phyloP scores from a whole-genome alignment of 164 flowering plant genomes.

The Euptelea pleiosperma region DNA sequence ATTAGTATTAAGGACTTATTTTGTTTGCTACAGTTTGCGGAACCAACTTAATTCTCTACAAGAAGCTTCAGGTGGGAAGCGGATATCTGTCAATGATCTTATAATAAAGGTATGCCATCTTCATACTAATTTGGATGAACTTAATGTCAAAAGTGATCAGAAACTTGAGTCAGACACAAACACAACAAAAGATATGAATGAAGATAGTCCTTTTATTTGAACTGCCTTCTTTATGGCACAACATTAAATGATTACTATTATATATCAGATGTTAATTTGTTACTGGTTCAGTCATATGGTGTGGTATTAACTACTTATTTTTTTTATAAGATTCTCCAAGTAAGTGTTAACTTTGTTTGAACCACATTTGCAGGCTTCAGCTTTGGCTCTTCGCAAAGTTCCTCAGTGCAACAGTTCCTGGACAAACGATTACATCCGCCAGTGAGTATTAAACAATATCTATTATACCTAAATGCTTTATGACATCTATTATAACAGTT shows the following conservation, averaged over 20 bases:
- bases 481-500: not conserved
- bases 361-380: slow-evolving; percentile 67
- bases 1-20: not conserved
- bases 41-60: slow-evolving; percentile 74
- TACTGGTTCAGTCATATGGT: too few species aligned
- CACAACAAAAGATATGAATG: too few species aligned
- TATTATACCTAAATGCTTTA: not conserved
- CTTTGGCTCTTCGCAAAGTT: slow-evolving; percentile 90
- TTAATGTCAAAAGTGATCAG: too few species aligned
- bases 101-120: slow-evolving; percentile 71
- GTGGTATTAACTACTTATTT: too few species aligned
- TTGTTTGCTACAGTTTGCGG: slow-evolving; percentile 51
- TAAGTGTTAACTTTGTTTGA: too few species aligned
- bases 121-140: not conserved
- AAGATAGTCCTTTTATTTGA: too few species aligned
- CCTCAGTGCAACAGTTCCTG: slow-evolving; percentile 97
- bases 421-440: slow-evolving; percentile 90
- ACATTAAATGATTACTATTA: too few species aligned
- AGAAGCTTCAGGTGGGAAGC: slow-evolving; percentile 88
- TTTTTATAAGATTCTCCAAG: too few species aligned
- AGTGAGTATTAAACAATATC: slow-evolving; percentile 48
- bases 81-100: slow-evolving; percentile 88
- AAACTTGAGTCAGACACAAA: too few species aligned
- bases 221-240: too few species aligned
- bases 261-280: too few species aligned